Evolutionary conservation across 345 rosid genomes (phyloP), one percentile per base, ranked within the genome.

Genomic region (Citrus glauca): DNA sequence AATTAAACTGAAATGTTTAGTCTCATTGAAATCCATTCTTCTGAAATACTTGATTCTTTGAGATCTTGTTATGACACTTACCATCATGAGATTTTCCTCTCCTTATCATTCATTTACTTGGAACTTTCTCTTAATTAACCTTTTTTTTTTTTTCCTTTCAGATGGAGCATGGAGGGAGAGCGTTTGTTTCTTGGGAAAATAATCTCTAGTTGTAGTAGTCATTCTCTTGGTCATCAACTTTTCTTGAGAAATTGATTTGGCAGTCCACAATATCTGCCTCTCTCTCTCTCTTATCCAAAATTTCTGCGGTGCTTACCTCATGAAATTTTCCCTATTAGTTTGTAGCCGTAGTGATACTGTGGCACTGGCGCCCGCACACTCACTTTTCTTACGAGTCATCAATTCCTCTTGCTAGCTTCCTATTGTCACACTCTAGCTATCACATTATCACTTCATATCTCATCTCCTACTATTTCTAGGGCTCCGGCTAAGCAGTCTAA

Each of bases 11-110:
- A 33, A 20, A 35, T 20, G 25, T 32, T 28, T 16, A 62, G 66
- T 32, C 37, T 19, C 24, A 37, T 64, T 64, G n/a, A 64, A 32
- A 17, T 64, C 69, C 42, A 66, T 66, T 66, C 42, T 19, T 66
- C 67, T 30, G 19, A n/a, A 66, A 4, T 53, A 53, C 50, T 53
- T 53, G 57, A 53, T 53, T 66, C 42, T 66, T 9, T 35, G 45
- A 66, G 69, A 66, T 66, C 9, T 22, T 35, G 69, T 33, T 33
- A 6, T 66, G 69, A 66, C 45, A 66, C 69, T 66, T 20, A 20
- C 42, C 69, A 66, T 35, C 69, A 65, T 65, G 14, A 65, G 42
- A 65, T 65, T 65, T 64, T 33, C 69, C 42, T 65, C 42, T 65
- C 69, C 69, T 19, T 65, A 65, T 65, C 69, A 33, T 32, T 20